phyloP scores from a whole-genome alignment of 306 rosid genomes.

The Vigna nakashimae region DNA sequence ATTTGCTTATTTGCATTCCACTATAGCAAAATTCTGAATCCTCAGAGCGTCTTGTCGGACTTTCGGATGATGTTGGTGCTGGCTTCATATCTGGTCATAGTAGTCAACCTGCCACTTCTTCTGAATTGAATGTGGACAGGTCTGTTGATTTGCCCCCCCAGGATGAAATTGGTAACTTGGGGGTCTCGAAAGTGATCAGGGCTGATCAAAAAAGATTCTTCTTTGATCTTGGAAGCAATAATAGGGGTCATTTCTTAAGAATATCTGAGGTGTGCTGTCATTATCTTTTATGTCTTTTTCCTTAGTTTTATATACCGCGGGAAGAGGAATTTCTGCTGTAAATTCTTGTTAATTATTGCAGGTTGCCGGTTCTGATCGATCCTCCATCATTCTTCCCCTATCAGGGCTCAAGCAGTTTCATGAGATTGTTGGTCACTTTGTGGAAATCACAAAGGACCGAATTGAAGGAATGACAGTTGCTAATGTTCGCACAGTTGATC shows the following conservation, averaged over 20 bases:
- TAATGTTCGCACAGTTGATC: conserved; percentile 93
- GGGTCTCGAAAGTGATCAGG: conserved; percentile 94
- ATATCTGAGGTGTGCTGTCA: conserved; percentile 83
- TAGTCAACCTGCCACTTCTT: conserved; percentile 78
- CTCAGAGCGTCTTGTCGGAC: conserved; percentile 89
- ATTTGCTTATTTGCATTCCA: conserved; percentile 47
- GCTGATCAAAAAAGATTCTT: conserved; percentile 97
- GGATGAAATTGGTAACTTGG: conserved; percentile 88
- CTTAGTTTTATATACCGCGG: conserved; percentile 10
- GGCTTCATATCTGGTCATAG: conserved; percentile 98
- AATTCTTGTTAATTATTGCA: conserved; percentile 53
- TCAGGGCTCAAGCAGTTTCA: conserved; percentile 98
- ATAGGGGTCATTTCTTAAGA: conserved; percentile 97
- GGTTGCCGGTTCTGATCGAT: conserved; percentile 99
- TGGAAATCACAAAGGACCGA: conserved; percentile 96
- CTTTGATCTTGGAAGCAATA: conserved; percentile 97
- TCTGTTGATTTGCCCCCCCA: conserved; percentile 86
- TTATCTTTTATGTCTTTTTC: conserved; percentile 24
- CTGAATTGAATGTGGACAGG: conserved; percentile 88
- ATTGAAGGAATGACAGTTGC: conserved; percentile 94
- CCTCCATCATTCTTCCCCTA: conserved; percentile 97
- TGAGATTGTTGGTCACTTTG: conserved; percentile 98
- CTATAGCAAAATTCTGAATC: conserved; percentile 88
- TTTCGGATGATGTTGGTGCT: conserved; percentile 99
- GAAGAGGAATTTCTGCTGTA: conserved; percentile 41